Percentiles rank a stretch among this genome's conserved stretches.
These are phyloP conservation scores for Deuterostichococcus epilithicus DNA, from an alignment of 139 green algal genomes.

Conservation along the genomic window DNA sequence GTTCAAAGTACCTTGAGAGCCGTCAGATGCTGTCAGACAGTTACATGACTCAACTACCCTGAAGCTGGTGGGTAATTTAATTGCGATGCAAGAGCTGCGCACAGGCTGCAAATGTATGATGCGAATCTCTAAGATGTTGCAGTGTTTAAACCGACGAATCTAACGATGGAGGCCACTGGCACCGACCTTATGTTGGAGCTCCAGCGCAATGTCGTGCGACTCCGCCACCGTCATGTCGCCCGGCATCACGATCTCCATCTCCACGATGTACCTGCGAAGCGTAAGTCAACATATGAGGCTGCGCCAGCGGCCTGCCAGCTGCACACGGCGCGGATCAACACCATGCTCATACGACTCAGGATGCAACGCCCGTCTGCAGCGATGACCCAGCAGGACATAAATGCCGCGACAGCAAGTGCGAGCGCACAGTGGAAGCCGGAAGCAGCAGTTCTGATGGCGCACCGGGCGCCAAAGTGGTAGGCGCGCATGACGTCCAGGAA, in stretches of 20 bases:
- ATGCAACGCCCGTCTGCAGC: too few species aligned
- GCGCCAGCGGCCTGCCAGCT: not conserved
- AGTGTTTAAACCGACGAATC: not conserved
- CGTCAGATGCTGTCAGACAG: not conserved
- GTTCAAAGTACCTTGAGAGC: not conserved
- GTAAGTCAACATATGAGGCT: conserved; percentile 20
- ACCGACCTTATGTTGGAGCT: conserved; percentile 66
- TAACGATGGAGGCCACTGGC: too few species aligned
- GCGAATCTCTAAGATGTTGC: not conserved
- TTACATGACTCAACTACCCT: not conserved
- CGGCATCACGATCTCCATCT: conserved; percentile 70
- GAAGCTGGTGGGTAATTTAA: not conserved
- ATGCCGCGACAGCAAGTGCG: too few species aligned
- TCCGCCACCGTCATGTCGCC: conserved; percentile 42
- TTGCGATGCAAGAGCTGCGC: not conserved
- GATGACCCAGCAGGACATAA: too few species aligned
- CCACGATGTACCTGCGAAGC: conserved; percentile 55
- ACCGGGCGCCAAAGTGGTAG: conserved; percentile 50
- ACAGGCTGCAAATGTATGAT: not conserved
- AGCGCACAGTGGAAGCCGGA: too few species aligned
- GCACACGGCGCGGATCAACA: not conserved
- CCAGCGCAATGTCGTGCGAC: conserved; percentile 58
- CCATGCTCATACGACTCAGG: too few species aligned
- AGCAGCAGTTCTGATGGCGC: too few species aligned
- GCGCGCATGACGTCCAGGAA: conserved; percentile 21